phyloP scores from a whole-genome alignment of 169 alveolate species.

The Cardiosporidium cionae region DNA sequence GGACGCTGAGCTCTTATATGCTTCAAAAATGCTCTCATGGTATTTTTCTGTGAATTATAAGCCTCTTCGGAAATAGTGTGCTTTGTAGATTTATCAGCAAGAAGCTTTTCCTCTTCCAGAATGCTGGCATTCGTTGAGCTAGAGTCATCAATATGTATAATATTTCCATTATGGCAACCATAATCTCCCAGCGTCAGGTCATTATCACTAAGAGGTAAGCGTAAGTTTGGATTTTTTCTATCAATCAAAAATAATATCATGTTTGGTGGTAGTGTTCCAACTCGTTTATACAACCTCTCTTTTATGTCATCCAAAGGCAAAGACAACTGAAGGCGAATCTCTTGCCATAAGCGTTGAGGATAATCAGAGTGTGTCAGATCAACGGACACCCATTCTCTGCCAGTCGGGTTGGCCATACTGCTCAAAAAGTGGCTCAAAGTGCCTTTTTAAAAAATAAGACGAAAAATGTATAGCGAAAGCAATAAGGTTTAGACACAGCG shows the following conservation, averaged over 20 bases:
- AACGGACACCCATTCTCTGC: background rate
- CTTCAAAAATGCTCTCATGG: slow-evolving; percentile 61
- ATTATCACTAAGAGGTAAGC: background rate
- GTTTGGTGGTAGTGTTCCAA: background rate
- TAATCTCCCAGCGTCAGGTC: background rate
- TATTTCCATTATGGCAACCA: background rate
- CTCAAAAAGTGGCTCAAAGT: too few relatives aligned
- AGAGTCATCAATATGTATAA: background rate
- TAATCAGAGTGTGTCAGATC: background rate
- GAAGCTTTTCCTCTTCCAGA: background rate
- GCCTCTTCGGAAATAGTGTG: slow-evolving; percentile 77
- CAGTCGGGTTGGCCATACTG: background rate
- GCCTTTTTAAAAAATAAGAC: too few relatives aligned
- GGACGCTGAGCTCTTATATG: slow-evolving; percentile 20
- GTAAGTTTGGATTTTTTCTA: background rate
- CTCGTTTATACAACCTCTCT: background rate
- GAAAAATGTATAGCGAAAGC: too few relatives aligned
- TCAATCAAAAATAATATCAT: background rate
- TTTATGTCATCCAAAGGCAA: background rate
- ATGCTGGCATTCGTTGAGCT: background rate
- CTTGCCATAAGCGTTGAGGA: background rate
- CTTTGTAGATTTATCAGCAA: slow-evolving; percentile 6
- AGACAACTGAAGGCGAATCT: background rate
- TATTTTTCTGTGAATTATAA: slow-evolving; percentile 61
- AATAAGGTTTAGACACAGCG: too few relatives aligned